A percentile compares a stretch with the other conserved stretches of the same genome.
Evolutionary conservation across 2,329 filamentous ascomycete genomes (phyloP).

Genomic region (Colletotrichum spaethianum): DNA sequence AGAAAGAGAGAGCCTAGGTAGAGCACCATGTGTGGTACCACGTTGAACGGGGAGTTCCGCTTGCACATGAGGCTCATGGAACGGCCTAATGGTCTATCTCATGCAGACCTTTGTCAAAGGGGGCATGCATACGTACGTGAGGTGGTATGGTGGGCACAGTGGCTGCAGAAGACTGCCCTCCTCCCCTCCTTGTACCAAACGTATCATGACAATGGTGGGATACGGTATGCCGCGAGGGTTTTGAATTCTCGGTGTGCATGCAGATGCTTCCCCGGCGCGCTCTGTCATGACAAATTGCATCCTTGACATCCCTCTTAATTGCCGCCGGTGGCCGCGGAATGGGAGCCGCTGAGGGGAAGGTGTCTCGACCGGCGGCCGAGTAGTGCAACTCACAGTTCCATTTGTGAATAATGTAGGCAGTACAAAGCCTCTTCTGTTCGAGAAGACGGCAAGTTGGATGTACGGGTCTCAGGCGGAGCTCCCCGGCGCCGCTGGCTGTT

Average conservation of each 20-base stretch:
- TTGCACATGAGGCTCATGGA: background rate
- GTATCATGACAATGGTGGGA: background rate
- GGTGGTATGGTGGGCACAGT: background rate
- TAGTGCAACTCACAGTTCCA: background rate
- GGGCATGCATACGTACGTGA: background rate
- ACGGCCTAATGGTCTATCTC: background rate
- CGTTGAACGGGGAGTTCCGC: background rate
- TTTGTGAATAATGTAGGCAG: background rate
- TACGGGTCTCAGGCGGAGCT: background rate
- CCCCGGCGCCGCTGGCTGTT: background rate
- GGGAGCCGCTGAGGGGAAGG: background rate
- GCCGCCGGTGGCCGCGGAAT: background rate
- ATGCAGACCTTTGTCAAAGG: background rate
- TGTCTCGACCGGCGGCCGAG: background rate
- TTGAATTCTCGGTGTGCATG: background rate
- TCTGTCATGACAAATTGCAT: background rate
- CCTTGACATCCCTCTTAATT: background rate
- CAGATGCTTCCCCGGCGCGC: background rate
- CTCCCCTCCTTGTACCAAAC: background rate
- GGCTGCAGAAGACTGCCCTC: background rate
- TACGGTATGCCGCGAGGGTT: background rate
- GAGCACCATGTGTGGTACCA: background rate
- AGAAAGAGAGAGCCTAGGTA: background rate
- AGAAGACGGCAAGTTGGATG: background rate
- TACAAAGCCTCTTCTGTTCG: background rate